Evolutionary conservation across 192 early-diverging fungal species (phyloP), one percentile per base, ranked within the genome.

Genomic region (Chytriomyces confervae): DNA sequence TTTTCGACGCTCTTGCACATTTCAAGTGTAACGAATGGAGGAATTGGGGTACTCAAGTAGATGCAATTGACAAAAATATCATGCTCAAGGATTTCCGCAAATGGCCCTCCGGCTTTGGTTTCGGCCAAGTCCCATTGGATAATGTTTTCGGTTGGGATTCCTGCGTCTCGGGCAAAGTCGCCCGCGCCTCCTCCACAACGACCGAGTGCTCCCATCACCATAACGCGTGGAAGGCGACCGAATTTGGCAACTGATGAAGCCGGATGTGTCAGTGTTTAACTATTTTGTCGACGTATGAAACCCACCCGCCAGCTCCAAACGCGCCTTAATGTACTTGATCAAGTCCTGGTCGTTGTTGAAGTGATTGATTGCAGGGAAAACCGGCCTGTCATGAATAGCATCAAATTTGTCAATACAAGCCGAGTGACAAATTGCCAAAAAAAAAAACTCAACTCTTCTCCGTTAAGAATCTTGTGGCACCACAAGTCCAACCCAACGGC

Each of bases 1-100:
- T 73, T 78, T 74, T 93, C 91, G 63, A 93, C 82, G 1, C 13
- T 20, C 90, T 93, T 91, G 62, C 95, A 83, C 89, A 91, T 88
- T 63, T 92, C 90, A 72, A 87, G 89, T 27, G 95, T 97, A 80
- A 99, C 79, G 82, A 99, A 99, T 45, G 97, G 95, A 66, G 96
- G 95, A 75, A 99, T 99, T 80, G 91, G 88, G 51, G 91, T 83
- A 80, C 89, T 92, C 70, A 99, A 90, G 80, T 99, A 99, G 87
- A 99, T 99, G 88, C 95, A 99, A 91, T 99, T 99, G 92, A 99
- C 91, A 86, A 99, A 99, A 78, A 97, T 93, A 81, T 99, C 96
- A 67, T 86, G 81, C 48, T 91, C 86, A 78, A 94, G 83, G 67
- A 99, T 97, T 83, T 97, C 93, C 48, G 83, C 82, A 88, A 97